Base-by-base conservation (phyloP, 768 basidiomycete species). In the Podaxis sp. region DNA sequence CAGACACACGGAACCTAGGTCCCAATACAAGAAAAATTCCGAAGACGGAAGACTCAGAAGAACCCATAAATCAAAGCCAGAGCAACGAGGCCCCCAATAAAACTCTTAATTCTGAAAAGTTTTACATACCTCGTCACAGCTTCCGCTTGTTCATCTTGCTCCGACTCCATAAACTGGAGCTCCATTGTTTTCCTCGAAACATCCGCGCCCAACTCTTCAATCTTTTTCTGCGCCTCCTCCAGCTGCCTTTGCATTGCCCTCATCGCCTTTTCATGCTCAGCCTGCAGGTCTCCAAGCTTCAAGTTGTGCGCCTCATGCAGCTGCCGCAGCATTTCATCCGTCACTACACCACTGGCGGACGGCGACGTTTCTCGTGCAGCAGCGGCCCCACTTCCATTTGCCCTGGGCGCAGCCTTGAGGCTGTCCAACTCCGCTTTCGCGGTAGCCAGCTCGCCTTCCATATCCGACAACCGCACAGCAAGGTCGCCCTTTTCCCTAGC, bases 261-360 rank as follows among this genome's bases (percentile, higher is more conserved):
- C 51, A 85, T 69, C 27, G 75, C 76, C 65, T 85, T 86, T 32
- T 86, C 84, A 67, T 90, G 84, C 21, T 82, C 83, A 14, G 86
- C 85, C 69, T 88, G 79, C 57, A 93, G 64, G 72, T 93, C 91
- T 55, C 86, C 76, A 64, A 95, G 70, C 76, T 89, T 93, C 63
- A 88, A 77, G 69, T 89, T 90, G 71, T 95, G 93, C 4, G 93
- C 93, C 70, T 91, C 89, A 64, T 94, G 89, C 68, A 91, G 73
- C 67, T 79, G 82, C 69, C 86, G 84, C 42, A 95, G 73, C 59
- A 94, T 91, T 64, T 91, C 91, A 65, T 85, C 87, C 37, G 90
- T 83, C 6, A 91, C 84, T 3, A 55, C 51, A 48, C 57, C 21
- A 14, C 77, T 81, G 7, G 78, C 74, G 1, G 79, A 75, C 50